Conservation (phyloP, 2,329 filamentous ascomycete species). For the Alternaria atra region DNA sequence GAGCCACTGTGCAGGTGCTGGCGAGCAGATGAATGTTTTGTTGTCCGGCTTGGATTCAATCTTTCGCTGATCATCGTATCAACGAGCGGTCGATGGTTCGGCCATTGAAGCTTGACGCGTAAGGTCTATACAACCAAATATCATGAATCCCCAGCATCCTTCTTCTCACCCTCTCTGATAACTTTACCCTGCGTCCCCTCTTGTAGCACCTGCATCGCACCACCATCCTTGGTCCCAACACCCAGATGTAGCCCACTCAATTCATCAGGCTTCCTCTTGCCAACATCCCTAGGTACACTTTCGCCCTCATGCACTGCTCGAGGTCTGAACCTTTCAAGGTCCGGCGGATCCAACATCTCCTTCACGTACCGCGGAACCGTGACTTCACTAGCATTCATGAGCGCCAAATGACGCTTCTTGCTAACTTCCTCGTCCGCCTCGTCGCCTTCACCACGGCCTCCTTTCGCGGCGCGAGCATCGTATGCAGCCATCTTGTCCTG, state of each 20-base stretch:
- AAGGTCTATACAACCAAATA: background rate
- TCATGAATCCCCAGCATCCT: background rate
- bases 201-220: conserved; percentile 25
- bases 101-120: background rate
- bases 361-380: conserved; percentile 78
- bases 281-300: conserved; percentile 20
- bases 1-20: background rate
- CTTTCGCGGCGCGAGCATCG: conserved; percentile 58
- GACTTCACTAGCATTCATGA: conserved; percentile 88
- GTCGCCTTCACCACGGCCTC: conserved; percentile 54
- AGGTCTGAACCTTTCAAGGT: conserved; percentile 68
- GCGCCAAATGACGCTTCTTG: conserved; percentile 71
- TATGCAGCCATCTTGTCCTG: conserved; percentile 67
- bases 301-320: conserved; percentile 42
- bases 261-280: conserved; percentile 28
- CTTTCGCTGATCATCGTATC: background rate
- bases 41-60: background rate
- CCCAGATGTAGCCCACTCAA: conserved; percentile 37
- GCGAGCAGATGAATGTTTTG: background rate
- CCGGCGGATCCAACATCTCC: conserved; percentile 74
- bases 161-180: background rate
- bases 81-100: background rate
- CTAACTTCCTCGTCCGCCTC: conserved; percentile 57
- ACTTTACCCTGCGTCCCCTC: background rate
- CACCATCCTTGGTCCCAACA: conserved; percentile 22